phyloP scores from a whole-genome alignment of 768 basidiomycete species.

The Hericium rajendrae region DNA sequence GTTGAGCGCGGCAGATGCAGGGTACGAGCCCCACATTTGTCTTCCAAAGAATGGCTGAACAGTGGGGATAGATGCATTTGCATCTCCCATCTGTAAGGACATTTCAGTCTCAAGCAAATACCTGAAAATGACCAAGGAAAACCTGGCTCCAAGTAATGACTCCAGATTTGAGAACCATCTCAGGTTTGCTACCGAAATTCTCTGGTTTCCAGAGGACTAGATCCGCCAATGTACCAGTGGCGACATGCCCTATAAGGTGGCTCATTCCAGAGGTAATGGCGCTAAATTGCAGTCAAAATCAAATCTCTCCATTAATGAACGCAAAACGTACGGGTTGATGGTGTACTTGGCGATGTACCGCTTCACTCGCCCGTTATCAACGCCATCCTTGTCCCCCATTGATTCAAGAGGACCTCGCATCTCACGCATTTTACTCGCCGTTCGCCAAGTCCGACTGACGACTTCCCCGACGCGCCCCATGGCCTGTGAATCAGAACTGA shows the following conservation, averaged over 20 bases:
- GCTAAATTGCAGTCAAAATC: slow-evolving; percentile 27
- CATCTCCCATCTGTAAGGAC: slow-evolving; percentile 76
- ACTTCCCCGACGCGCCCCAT: slow-evolving; percentile 99
- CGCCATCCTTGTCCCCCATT: slow-evolving; percentile 60
- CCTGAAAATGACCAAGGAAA: background rate
- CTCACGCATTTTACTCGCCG: slow-evolving; percentile 89
- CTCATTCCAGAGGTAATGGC: slow-evolving; percentile 93
- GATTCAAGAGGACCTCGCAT: slow-evolving; percentile 61
- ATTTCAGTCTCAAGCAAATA: slow-evolving; percentile 1
- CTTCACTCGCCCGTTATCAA: slow-evolving; percentile 88
- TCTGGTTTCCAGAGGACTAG: slow-evolving; percentile 94
- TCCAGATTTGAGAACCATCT: slow-evolving; percentile 92
- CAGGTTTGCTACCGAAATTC: slow-evolving; percentile 86
- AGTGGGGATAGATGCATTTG: slow-evolving; percentile 92
- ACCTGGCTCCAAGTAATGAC: slow-evolving; percentile 89
- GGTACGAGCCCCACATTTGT: slow-evolving; percentile 89
- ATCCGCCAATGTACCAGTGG: slow-evolving; percentile 79
- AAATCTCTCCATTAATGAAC: background rate
- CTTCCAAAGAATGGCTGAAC: slow-evolving; percentile 82
- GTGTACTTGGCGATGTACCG: slow-evolving; percentile 95
- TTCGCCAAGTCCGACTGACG: slow-evolving; percentile 86
- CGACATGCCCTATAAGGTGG: slow-evolving; percentile 77
- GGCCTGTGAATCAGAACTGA: slow-evolving; percentile 92
- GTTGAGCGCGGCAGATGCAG: slow-evolving; percentile 71
- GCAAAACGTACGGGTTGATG: slow-evolving; percentile 76